Conservation (phyloP, 768 basidiomycete genomes). For the Rhizopogon sp. region DNA sequence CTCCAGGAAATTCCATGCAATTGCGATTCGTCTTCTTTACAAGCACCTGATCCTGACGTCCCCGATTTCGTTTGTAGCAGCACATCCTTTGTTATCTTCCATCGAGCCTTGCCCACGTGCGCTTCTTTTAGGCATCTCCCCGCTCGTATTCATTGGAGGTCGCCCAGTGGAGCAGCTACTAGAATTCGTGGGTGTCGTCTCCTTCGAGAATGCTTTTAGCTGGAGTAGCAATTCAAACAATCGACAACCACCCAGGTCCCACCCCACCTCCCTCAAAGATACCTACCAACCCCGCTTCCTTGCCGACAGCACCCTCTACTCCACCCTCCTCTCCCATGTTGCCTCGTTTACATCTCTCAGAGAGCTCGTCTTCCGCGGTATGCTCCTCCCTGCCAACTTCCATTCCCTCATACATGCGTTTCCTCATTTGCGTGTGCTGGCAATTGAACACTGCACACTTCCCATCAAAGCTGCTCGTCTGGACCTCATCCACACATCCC, state of each 20-base stretch:
- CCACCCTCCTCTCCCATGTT: conserved; percentile 15
- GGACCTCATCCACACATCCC: conserved; percentile 23
- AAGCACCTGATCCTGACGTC: conserved; percentile 29
- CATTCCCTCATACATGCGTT: conserved; percentile 32
- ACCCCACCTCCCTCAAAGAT: conserved; percentile 1
- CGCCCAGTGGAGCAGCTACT: conserved; percentile 23
- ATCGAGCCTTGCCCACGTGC: conserved; percentile 9
- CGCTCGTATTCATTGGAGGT: conserved; percentile 7
- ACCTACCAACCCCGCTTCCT: conserved; percentile 21
- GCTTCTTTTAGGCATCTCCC: conserved; percentile 24
- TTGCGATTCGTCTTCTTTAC: conserved; percentile 27
- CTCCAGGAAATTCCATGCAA: conserved; percentile 25
- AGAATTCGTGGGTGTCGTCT: conserved; percentile 19
- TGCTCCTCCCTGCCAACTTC: conserved; percentile 32
- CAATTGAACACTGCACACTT: conserved; percentile 35
- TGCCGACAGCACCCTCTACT: conserved; percentile 19
- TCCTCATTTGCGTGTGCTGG: conserved; percentile 32
- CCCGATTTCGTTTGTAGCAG: conserved; percentile 22
- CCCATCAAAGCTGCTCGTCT: conserved; percentile 16
- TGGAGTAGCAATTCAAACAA: background rate
- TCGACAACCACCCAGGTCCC: conserved; percentile 5
- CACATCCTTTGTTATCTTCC: conserved; percentile 8
- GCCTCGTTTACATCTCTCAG: conserved; percentile 29
- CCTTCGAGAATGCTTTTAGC: conserved; percentile 8
- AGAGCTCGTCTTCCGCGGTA: conserved; percentile 31